Evolutionary conservation across 441 rosid species (phyloP), one percentile per base, ranked within the genome.

Genomic region (Flueggea neowawraea): DNA sequence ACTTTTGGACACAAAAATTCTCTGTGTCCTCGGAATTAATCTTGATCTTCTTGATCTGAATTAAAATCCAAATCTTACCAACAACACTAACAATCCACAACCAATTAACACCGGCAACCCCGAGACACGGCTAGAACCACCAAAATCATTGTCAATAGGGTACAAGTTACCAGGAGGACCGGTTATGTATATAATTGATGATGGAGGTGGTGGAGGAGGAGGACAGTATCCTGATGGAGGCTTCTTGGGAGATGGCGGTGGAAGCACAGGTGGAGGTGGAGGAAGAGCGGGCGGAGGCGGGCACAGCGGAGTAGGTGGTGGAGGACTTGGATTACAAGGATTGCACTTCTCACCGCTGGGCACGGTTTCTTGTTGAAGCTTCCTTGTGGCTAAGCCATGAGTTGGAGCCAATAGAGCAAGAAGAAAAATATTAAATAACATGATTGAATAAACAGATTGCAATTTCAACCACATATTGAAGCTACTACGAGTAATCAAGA

Each of bases 151-250:
- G 76, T 79, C 96, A 61, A 91, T 32, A 0, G 94, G 87, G 71
- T 88, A 91, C 73, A 91, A 45, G 51, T 69, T 72, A 53, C 94
- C 97, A 1, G 97, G 97, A 22, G 94, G 94, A 31, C 94, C 89
- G 0, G 94, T 75, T 66, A 85, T 77, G 83, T 84, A 88, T 58
- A 86, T 77, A 60, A 72, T 71, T 6, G 85, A 72, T 0, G 92
- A 31, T 9, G 97, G 86, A 6, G 90, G 84, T 0, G 28, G 28
- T 22, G 28, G 28, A 22, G 28, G 28, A 22, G 88, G 90, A 10
- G 87, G 82, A 68, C 88, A 84, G 65, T 80, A 56, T 15, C 12
- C 4, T 45, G 81, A 64, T 48, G 82, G 81, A 0, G 74, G 75
- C 72, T 82, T 80, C 65, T 79, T 75, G 0, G 87, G 85, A 0